phyloP scores from a whole-genome alignment of 192 early-diverging fungal genomes.

The Lunasporangiospora selenospora region DNA sequence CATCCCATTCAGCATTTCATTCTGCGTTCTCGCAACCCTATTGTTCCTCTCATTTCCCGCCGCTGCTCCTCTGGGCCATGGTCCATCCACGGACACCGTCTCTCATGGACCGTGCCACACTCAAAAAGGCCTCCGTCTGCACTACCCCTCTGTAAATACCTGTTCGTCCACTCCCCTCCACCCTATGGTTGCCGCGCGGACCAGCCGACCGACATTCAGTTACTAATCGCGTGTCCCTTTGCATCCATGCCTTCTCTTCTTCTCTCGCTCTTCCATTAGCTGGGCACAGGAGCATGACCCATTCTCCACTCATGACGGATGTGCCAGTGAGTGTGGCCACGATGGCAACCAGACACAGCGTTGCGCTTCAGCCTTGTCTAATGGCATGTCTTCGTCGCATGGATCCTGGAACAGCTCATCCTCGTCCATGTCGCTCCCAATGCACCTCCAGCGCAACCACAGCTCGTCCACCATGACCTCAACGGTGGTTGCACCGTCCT shows the following conservation, averaged over 20 bases:
- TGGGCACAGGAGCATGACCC: slow-evolving; percentile 9
- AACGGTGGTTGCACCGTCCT: slow-evolving; percentile 7
- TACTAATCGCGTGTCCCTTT: neutral
- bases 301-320: neutral
- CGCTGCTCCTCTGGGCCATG: no score
- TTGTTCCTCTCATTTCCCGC: no score
- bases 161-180: neutral
- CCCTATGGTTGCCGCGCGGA: neutral
- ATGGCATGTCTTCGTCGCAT: no score
- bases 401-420: no score
- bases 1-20: no score
- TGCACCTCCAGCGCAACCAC: slow-evolving; percentile 1
- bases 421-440: neutral
- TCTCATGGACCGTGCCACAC: slow-evolving; percentile 17
- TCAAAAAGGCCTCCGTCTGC: slow-evolving; percentile 22
- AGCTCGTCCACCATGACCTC: neutral
- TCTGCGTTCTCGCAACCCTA: no score
- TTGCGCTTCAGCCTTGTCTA: no score
- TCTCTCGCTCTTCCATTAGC: neutral
- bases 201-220: neutral
- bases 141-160: slow-evolving; percentile 15
- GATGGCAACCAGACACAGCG: no score
- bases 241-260: neutral
- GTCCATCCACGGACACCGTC: no score
- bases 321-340: no score